These are phyloP conservation scores for Hippophae tibetana DNA, from an alignment of 306 rosid species.

Conservation along the genomic window DNA sequence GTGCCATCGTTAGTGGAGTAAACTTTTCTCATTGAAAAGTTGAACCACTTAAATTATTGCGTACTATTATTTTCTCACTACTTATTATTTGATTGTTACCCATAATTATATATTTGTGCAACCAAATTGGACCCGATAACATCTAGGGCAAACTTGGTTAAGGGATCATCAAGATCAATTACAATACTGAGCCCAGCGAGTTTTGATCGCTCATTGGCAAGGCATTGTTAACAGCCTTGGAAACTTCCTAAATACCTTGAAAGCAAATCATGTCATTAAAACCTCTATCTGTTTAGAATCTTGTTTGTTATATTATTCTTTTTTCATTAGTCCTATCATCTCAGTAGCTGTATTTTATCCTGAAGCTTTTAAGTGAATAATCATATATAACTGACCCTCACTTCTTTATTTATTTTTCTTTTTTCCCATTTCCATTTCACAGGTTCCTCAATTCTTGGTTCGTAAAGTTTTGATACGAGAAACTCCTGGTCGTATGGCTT, in stretches of 20 bases:
- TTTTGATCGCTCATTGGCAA: conserved; percentile 97
- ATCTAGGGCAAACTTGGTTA: conserved; percentile 78
- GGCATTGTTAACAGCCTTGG: conserved; percentile 85
- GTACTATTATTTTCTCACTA: too few species aligned
- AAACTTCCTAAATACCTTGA: conserved; percentile 71
- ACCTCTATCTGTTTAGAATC: neutral
- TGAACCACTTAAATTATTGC: too few species aligned
- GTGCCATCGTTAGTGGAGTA: too few species aligned
- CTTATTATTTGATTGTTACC: too few species aligned
- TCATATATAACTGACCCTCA: too few species aligned
- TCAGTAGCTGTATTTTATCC: neutral
- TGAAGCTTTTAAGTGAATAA: neutral
- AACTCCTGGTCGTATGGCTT: too few species aligned
- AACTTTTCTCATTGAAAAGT: too few species aligned
- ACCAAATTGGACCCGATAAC: conserved; percentile 24
- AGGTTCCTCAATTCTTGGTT: conserved; percentile 94
- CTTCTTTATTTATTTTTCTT: neutral
- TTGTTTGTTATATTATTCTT: neutral
- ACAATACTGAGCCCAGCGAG: conserved; percentile 89
- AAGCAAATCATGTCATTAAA: conserved; percentile 74
- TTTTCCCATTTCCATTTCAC: conserved; percentile 10
- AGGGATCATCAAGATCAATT: conserved; percentile 69
- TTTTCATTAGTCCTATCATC: neutral
- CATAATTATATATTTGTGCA: too few species aligned
- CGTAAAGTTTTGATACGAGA: conserved; percentile 44